These are phyloP conservation scores for Oryza officinalis DNA, from an alignment of 176 grass and related monocot genomes.

Conservation along the genomic window DNA sequence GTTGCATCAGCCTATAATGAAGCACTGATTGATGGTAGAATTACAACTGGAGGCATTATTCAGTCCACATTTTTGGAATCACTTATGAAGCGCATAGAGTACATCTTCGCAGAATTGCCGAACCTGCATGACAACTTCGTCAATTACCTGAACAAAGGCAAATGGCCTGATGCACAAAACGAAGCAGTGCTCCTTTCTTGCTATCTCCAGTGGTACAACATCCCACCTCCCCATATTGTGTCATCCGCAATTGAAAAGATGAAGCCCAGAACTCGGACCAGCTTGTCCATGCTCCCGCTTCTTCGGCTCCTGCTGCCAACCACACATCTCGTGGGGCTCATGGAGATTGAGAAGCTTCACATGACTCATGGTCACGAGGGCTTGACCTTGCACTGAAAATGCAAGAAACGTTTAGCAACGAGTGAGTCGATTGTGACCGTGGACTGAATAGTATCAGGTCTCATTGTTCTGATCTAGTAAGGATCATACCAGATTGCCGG, in stretches of 20 bases:
- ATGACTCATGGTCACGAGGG: conserved; percentile 21
- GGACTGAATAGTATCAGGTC: neutral
- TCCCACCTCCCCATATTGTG: conserved; percentile 73
- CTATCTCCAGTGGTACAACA: conserved; percentile 91
- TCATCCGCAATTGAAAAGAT: conserved; percentile 50
- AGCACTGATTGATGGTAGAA: conserved; percentile 64
- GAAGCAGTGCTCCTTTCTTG: conserved; percentile 69
- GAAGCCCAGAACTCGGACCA: conserved; percentile 21
- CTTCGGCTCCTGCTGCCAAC: conserved; percentile 67
- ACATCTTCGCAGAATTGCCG: conserved; percentile 47
- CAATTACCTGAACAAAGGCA: conserved; percentile 61
- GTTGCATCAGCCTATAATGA: conserved; percentile 79
- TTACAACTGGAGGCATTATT: conserved; percentile 69
- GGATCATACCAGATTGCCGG: neutral
- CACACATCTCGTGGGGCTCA: conserved; percentile 60
- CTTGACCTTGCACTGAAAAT: neutral
- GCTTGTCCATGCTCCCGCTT: conserved; percentile 66
- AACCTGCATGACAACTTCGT: conserved; percentile 47
- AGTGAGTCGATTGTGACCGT: neutral
- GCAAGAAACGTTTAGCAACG: neutral
- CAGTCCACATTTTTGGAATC: conserved; percentile 85
- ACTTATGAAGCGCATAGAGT: conserved; percentile 63
- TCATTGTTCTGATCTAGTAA: neutral
- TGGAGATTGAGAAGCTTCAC: conserved; percentile 74
- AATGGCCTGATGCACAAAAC: conserved; percentile 55